Evolutionary conservation across 345 rosid genomes (phyloP).

Genomic region (Pistacia vera): DNA sequence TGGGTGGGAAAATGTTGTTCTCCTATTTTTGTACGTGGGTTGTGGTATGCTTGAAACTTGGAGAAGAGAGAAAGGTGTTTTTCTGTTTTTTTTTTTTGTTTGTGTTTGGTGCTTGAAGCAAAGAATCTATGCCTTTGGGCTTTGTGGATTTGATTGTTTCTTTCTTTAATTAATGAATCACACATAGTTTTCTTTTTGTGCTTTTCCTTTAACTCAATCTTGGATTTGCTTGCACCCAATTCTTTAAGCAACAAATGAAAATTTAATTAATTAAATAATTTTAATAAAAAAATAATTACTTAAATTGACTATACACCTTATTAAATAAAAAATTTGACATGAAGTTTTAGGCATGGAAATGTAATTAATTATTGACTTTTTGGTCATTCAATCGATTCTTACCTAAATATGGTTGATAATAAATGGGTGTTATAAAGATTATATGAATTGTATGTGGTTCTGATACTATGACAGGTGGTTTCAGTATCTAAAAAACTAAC

Average conservation of each 20-base stretch:
- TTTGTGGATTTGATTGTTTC: neutral
- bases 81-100: neutral
- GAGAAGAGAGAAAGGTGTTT: constrained; percentile 5
- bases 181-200: neutral
- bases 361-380: neutral
- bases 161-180: neutral
- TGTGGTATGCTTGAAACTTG: neutral
- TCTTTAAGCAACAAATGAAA: neutral
- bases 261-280: neutral
- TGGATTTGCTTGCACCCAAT: constrained; percentile 7
- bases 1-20: too few relatives aligned
- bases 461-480: too few relatives aligned
- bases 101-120: constrained; percentile 43
- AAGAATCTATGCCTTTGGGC: constrained; percentile 35
- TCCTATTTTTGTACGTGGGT: neutral
- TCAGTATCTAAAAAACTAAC: too few relatives aligned
- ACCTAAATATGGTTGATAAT: too few relatives aligned
- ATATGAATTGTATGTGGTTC: too few relatives aligned
- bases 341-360: neutral
- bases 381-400: too few relatives aligned
- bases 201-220: neutral
- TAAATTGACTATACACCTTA: neutral
- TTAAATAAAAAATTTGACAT: neutral
- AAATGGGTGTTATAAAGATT: too few relatives aligned
- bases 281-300: too few relatives aligned